Conservation (phyloP, 345 rosid genomes). For the Boechera stricta region DNA sequence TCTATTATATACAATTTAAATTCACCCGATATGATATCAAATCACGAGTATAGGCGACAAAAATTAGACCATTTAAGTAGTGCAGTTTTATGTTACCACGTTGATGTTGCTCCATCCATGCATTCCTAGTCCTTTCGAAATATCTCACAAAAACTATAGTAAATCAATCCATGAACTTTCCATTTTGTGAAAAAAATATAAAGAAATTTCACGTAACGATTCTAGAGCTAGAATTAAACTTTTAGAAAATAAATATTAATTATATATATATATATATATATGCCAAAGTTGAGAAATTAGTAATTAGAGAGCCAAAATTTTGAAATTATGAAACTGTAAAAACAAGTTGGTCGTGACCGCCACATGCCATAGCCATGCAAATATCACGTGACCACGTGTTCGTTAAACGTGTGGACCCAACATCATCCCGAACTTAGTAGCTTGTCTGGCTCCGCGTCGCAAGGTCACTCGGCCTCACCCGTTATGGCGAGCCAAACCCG, state of each 20-base stretch:
- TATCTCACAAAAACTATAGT: not conserved
- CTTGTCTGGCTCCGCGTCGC: constrained; percentile 43
- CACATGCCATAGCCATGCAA: constrained; percentile 29
- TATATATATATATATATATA: too few species aligned
- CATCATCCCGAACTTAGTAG: constrained; percentile 16
- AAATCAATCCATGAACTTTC: not conserved
- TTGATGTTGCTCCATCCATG: not conserved
- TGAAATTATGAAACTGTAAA: not conserved
- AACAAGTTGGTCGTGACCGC: not conserved
- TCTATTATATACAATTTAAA: not conserved
- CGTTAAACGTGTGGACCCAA: constrained; percentile 8
- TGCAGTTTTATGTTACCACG: not conserved
- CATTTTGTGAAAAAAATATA: not conserved
- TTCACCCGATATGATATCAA: not conserved
- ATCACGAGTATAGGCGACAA: not conserved
- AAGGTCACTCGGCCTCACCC: constrained; percentile 40
- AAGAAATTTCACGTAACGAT: not conserved
- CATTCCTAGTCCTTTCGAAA: not conserved
- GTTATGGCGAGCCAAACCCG: constrained; percentile 39
- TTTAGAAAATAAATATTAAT: not conserved
- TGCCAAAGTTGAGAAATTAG: not conserved
- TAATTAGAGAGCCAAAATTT: not conserved
- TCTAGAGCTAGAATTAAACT: not conserved
- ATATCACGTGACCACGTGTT: constrained; percentile 34
- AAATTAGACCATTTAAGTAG: not conserved